phyloP scores from a whole-genome alignment of 345 rosid genomes.

The Murraya paniculata region DNA sequence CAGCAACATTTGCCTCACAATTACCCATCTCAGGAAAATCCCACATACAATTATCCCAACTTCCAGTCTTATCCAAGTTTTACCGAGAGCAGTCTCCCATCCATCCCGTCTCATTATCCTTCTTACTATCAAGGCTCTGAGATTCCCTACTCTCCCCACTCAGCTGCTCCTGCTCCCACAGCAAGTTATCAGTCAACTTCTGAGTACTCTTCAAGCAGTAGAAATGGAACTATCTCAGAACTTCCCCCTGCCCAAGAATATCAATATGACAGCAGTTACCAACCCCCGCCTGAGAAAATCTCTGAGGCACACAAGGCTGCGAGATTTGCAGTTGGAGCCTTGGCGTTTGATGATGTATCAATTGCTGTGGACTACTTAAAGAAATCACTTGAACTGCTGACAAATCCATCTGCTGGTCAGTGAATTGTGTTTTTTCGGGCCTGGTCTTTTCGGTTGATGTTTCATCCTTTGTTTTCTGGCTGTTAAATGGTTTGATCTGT shows the following conservation, averaged over 20 bases:
- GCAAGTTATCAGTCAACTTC: constrained; percentile 48
- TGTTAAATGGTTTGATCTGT: constrained; percentile 22
- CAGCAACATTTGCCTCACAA: constrained; percentile 53
- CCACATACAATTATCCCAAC: constrained; percentile 53
- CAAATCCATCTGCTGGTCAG: constrained; percentile 57
- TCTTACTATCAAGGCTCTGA: constrained; percentile 72
- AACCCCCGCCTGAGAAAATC: constrained; percentile 85
- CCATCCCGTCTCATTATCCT: constrained; percentile 59
- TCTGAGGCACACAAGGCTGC: constrained; percentile 98
- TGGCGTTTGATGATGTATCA: constrained; percentile 91
- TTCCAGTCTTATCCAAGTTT: constrained; percentile 94
- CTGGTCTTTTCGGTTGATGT: neutral
- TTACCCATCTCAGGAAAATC: constrained; percentile 55
- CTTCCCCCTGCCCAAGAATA: constrained; percentile 44
- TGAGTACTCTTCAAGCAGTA: constrained; percentile 49
- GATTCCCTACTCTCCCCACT: constrained; percentile 46
- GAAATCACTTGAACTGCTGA: constrained; percentile 86
- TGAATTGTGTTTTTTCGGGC: constrained; percentile 11
- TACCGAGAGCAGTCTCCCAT: constrained; percentile 71
- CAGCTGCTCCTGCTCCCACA: constrained; percentile 56
- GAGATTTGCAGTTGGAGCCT: constrained; percentile 92
- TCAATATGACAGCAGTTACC: constrained; percentile 77
- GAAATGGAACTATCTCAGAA: constrained; percentile 43
- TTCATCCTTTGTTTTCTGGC: constrained; percentile 4
- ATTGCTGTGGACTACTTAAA: constrained; percentile 75